Base-by-base conservation (phyloP, 192 early-diverging fungal species). In the Coemansia furcata region DNA sequence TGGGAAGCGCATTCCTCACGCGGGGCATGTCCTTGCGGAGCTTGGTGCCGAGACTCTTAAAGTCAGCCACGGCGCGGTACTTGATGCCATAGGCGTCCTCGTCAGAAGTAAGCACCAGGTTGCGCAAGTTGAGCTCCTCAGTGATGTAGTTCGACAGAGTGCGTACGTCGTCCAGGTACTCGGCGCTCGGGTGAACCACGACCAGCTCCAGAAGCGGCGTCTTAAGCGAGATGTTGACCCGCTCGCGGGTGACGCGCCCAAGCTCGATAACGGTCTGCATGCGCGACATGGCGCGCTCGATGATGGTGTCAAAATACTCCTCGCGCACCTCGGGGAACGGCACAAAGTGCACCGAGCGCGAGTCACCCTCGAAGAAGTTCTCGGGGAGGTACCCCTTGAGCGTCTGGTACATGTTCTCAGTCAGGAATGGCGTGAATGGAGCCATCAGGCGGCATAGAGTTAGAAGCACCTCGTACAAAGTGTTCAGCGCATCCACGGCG, bases 181-280 rank as follows among this genome's bases (percentile, higher is more conserved):
- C 86, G 42, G 89, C 80, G 73, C 92, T 90, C 3, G 92, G 85
- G 78, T 96, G 91, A 63, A 99, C 87, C 39, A 98, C 92, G 30
- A 99, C 91, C 40, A 99, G 77, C 76, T 98, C 95, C 65, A 89
- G 86, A 71, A 96, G 80, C 23, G 97, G 97, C 37, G 91, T 96
- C 89, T 99, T 99, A 69, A 99, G 87, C 62, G 92, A 88, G 74
- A 98, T 86, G 49, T 86, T 95, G 66, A 94, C 91, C 77, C 92
- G 87, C 73, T 99, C 97, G 66, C 97, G 93, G 62, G 94, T 84
- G 67, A 88, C 79, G 50, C 97, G 90, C 32, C 95, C 96, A 62
- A 94, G 87, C 72, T 99, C 96, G 69, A 99, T 98, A 57, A 99
- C 97, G 2, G 89, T 82, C 83, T 97, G 95, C 95, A 99, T 96